Percentiles rank a stretch among this genome's conserved stretches.
Evolutionary conservation across 176 grass and related monocot species (phyloP).

Genomic region (Poa pratensis): DNA sequence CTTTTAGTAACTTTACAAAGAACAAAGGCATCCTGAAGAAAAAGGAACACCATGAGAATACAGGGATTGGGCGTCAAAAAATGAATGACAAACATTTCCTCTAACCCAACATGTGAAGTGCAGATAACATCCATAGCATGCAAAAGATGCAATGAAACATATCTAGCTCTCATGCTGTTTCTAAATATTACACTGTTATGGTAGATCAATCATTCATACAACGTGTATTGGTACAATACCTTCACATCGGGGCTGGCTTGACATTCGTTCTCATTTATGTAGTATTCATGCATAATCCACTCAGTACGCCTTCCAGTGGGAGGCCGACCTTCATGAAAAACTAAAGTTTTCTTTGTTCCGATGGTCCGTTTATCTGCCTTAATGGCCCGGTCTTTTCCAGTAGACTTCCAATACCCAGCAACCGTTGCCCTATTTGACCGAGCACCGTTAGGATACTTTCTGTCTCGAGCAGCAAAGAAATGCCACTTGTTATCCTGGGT

Average conservation of each 20-base stretch:
- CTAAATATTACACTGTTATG: not conserved
- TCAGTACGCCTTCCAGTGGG: constrained; percentile 73
- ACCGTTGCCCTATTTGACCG: constrained; percentile 77
- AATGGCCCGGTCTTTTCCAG: constrained; percentile 84
- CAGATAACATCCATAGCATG: constrained; percentile 26
- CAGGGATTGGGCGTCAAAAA: too few relatives aligned
- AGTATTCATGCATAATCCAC: constrained; percentile 99
- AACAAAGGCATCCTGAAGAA: constrained; percentile 82
- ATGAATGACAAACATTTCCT: not conserved
- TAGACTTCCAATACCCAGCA: constrained; percentile 96
- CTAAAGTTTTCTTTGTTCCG: constrained; percentile 95
- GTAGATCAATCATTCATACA: constrained; percentile 14
- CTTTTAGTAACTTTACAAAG: constrained; percentile 94
- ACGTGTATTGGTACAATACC: constrained; percentile 49
- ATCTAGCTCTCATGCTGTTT: not conserved
- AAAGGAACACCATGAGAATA: not conserved
- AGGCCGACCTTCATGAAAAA: constrained; percentile 93
- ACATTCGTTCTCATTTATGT: constrained; percentile 73
- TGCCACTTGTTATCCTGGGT: constrained; percentile 87
- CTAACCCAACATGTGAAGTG: constrained; percentile 6
- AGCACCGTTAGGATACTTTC: constrained; percentile 85
- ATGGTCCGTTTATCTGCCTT: constrained; percentile 55
- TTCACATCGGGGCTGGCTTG: constrained; percentile 63
- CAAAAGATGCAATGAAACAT: not conserved
- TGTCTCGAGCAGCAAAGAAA: constrained; percentile 77